Evolutionary conservation across 371 early-diverging fungal species (phyloP).

Genomic region (Dichotomocladium elegans): DNA sequence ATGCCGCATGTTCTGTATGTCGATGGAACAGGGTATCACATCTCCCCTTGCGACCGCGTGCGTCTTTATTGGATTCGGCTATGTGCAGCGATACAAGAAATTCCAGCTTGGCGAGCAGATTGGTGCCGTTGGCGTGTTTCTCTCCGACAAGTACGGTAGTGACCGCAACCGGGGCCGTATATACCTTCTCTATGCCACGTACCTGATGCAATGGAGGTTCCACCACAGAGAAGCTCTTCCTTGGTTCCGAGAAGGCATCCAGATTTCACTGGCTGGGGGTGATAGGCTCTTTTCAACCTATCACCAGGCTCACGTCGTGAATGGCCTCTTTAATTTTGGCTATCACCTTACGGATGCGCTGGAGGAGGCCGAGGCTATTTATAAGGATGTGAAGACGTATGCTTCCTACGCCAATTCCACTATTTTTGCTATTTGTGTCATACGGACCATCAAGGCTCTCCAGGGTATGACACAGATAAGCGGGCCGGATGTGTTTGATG

Average conservation of each 20-base stretch:
- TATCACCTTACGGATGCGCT: conserved; percentile 18
- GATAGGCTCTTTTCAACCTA: conserved; percentile 41
- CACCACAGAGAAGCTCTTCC: conserved; percentile 21
- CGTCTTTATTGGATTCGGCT: conserved; percentile 13
- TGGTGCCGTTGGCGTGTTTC: conserved; percentile 24
- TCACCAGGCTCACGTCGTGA: conserved; percentile 23
- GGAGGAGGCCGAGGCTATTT: conserved; percentile 28
- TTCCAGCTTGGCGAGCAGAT: conserved; percentile 27
- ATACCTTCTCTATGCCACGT: conserved; percentile 21
- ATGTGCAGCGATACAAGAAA: conserved; percentile 17
- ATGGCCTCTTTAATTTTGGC: conserved; percentile 17
- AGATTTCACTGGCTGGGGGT: conserved; percentile 21
- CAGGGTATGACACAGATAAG: conserved; percentile 33
- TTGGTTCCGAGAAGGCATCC: conserved; percentile 7
- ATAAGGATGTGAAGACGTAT: conserved; percentile 34
- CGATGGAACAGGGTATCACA: conserved; percentile 21
- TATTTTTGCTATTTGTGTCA: conserved; percentile 32
- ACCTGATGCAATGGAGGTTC: conserved; percentile 30
- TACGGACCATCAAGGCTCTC: conserved; percentile 33
- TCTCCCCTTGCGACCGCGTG: background rate
- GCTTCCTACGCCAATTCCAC: conserved; percentile 31
- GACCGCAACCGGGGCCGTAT: conserved; percentile 32
- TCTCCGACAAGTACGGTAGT: conserved; percentile 25
- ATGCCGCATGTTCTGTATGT: conserved; percentile 19
- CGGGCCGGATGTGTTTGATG: conserved; percentile 29